These are phyloP conservation scores for Selenicereus undatus DNA, from an alignment of 148 eudicot species.

Conservation along the genomic window DNA sequence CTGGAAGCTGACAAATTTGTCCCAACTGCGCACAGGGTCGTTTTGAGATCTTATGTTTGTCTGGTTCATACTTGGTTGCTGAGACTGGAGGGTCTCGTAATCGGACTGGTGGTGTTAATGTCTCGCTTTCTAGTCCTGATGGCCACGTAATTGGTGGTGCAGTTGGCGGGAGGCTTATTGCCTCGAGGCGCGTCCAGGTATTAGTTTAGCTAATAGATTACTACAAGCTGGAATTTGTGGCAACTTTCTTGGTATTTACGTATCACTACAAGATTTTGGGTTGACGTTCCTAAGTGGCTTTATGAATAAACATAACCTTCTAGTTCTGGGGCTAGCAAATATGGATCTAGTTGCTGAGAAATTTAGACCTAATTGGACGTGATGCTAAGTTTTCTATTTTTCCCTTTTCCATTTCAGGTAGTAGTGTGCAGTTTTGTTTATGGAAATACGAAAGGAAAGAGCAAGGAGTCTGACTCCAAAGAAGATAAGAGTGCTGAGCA, in stretches of 20 bases:
- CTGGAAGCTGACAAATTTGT: conserved; percentile 3
- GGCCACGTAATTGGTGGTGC: conserved; percentile 90
- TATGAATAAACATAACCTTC: no score
- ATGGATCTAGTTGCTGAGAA: background rate
- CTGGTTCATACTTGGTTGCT: conserved; percentile 80
- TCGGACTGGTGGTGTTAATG: conserved; percentile 81
- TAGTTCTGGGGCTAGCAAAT: no score
- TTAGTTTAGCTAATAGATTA: background rate
- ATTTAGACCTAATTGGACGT: background rate
- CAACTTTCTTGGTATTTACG: background rate
- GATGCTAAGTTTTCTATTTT: background rate
- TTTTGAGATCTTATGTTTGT: conserved; percentile 83
- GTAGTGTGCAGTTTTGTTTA: conserved; percentile 81
- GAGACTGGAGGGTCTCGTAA: conserved; percentile 63
- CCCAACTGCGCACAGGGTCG: conserved; percentile 51
- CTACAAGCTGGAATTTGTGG: background rate
- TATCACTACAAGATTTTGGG: no score
- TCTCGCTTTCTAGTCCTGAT: conserved; percentile 73
- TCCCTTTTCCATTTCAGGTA: conserved; percentile 38
- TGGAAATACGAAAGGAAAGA: conserved; percentile 53
- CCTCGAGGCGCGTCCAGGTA: conserved; percentile 84
- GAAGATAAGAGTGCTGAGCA: conserved; percentile 28
- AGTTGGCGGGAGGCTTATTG: conserved; percentile 65
- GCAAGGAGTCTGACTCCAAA: conserved; percentile 31
- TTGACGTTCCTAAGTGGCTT: no score